These are phyloP conservation scores for Pelargonium australe DNA, from an alignment of 441 rosid genomes.

Conservation along the genomic window DNA sequence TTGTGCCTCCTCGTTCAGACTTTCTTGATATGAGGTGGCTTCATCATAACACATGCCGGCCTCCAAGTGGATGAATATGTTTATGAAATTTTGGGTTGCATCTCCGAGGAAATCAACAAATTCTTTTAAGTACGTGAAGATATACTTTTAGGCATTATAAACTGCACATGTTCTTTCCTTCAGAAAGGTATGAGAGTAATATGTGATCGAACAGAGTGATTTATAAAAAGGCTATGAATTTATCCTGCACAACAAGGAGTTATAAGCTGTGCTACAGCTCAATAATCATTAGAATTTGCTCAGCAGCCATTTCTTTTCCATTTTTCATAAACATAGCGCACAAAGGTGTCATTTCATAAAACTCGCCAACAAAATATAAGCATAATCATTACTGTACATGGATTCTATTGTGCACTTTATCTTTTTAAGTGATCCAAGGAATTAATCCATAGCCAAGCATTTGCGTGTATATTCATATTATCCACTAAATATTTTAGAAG, in stretches of 20 bases:
- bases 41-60: too few species aligned
- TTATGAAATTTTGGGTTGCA: too few species aligned
- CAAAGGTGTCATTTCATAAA: background rate
- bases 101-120: background rate
- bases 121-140: background rate
- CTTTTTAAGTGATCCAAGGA: background rate
- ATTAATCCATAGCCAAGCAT: background rate
- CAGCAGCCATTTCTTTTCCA: background rate
- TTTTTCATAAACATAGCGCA: constrained; percentile 1
- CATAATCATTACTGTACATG: background rate
- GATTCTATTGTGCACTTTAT: background rate
- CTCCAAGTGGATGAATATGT: too few species aligned
- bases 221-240: too few species aligned
- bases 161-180: background rate
- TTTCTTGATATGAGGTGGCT: too few species aligned
- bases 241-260: too few species aligned
- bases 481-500: background rate
- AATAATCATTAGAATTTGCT: background rate
- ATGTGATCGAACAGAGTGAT: background rate
- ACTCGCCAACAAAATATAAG: background rate
- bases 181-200: background rate
- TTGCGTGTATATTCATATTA: background rate
- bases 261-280: too few species aligned
- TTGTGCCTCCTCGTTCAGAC: too few species aligned
- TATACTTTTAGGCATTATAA: background rate